Evolutionary conservation across 305 asterid species (phyloP).

Genomic region (Euphrasia arctica): DNA sequence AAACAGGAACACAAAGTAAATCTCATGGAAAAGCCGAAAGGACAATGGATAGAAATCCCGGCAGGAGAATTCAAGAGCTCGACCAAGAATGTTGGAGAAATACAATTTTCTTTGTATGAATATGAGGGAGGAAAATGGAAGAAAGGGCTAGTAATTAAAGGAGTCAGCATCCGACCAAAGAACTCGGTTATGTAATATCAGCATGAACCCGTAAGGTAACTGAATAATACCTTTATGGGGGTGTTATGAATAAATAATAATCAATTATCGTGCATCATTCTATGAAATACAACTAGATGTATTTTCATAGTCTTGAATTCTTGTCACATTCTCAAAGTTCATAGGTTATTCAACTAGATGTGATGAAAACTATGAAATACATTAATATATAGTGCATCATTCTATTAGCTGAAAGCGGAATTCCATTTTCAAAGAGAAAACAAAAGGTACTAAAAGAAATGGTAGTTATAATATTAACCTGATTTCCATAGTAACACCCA

Average conservation of each 20-base stretch:
- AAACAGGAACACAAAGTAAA: slow-evolving; percentile 52
- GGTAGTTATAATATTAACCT: slow-evolving; percentile 22
- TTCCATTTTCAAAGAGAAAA: not conserved
- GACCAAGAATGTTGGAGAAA: slow-evolving; percentile 46
- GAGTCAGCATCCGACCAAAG: slow-evolving; percentile 58
- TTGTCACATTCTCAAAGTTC: not conserved
- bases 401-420: not conserved
- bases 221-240: slow-evolving; percentile 14
- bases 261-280: not conserved
- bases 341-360: not conserved
- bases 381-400: slow-evolving; percentile 1
- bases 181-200: slow-evolving; percentile 26
- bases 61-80: slow-evolving; percentile 58
- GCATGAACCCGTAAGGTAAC: not conserved
- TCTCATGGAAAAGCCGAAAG: slow-evolving; percentile 55
- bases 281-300: too few relatives aligned
- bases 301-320: not conserved
- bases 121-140: slow-evolving; percentile 76
- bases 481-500: slow-evolving; percentile 20
- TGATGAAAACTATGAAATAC: not conserved
- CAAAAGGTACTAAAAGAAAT: not conserved
- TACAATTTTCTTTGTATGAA: slow-evolving; percentile 62
- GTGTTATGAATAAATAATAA: slow-evolving; percentile 11
- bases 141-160: slow-evolving; percentile 68
- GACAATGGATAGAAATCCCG: slow-evolving; percentile 64